Evolutionary conservation across 345 rosid genomes (phyloP), one percentile per base, ranked within the genome.

Genomic region (Brassica napus): DNA sequence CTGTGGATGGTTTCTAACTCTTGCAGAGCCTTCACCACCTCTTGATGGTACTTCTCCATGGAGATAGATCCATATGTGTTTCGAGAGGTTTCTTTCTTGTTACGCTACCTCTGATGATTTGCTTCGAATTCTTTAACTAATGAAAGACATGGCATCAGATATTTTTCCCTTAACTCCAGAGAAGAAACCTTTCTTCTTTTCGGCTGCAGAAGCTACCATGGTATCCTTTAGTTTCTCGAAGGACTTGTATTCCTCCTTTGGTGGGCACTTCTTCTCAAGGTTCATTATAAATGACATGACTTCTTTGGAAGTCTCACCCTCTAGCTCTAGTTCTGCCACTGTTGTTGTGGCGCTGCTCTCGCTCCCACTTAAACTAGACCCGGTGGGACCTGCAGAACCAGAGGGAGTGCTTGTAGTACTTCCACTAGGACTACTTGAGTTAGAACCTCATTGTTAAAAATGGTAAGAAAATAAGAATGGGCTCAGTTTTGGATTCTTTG

Each of bases 211-310:
- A n/a, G n/a, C n/a, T n/a, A n/a, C n/a, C n/a, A n/a, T n/a, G n/a
- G n/a, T n/a, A n/a, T n/a, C 54, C 32, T 68, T 79, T 5, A 79
- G 69, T 16, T 79, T 69, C 65, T 73, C 82, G 32, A 79, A 79
- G 6, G 34, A 15, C 39, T 73, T 79, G 59, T 8, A 79, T 35
- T 79, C 82, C 32, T 73, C 82, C 18, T 73, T 79, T 6, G 11
- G 37, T 2, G 78, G 78, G 68, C 78, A 73, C 65, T 79, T 73
- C 70, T 73, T 73, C 57, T 79, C 78, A 6, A 79, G 74, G 73
- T 61, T 73, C 73, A 73, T 44, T 59, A 79, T 16, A 26, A 26
- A 26, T 26, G 30, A 26, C 30, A 26, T 26, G 30, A 26, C 30
- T 26, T 26, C 30, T 26, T 26, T 1, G 30, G 30, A 26, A 26